Conservation (phyloP, 495 filamentous ascomycete genomes). For the Astrocystis sublimbata region DNA sequence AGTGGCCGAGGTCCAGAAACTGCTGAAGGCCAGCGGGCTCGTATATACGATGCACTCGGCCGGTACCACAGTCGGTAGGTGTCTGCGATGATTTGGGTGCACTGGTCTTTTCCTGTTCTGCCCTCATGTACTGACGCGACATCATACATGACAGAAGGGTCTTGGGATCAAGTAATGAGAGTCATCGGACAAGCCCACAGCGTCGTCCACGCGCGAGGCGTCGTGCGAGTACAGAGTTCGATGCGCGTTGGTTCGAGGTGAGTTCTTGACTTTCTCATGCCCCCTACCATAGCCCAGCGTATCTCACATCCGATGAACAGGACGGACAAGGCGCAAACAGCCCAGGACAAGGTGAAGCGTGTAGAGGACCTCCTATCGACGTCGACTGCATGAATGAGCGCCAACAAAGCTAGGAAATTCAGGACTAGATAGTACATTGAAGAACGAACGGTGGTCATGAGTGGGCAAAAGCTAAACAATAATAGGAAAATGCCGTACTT, state of each 20-base stretch:
- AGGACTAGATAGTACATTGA: background rate
- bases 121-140: background rate
- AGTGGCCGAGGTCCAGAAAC: constrained; percentile 84
- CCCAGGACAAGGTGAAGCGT: constrained; percentile 48
- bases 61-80: constrained; percentile 86
- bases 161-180: constrained; percentile 86
- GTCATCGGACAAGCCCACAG: constrained; percentile 90
- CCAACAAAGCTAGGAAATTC: background rate
- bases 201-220: constrained; percentile 77
- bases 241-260: constrained; percentile 85
- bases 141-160: constrained; percentile 58
- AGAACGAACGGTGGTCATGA: background rate
- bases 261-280: constrained; percentile 21
- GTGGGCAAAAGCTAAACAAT: background rate
- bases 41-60: constrained; percentile 88
- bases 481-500: background rate
- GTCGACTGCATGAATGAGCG: constrained; percentile 2
- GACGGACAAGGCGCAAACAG: constrained; percentile 52
- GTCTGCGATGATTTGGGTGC: background rate
- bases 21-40: constrained; percentile 76
- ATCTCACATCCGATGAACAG: constrained; percentile 23
- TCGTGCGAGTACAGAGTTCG: constrained; percentile 82
- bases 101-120: constrained; percentile 5
- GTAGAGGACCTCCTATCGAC: constrained; percentile 43
- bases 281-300: background rate